Evolutionary conservation across 306 rosid genomes (phyloP).

Genomic region (Sechiopsis laciniata): DNA sequence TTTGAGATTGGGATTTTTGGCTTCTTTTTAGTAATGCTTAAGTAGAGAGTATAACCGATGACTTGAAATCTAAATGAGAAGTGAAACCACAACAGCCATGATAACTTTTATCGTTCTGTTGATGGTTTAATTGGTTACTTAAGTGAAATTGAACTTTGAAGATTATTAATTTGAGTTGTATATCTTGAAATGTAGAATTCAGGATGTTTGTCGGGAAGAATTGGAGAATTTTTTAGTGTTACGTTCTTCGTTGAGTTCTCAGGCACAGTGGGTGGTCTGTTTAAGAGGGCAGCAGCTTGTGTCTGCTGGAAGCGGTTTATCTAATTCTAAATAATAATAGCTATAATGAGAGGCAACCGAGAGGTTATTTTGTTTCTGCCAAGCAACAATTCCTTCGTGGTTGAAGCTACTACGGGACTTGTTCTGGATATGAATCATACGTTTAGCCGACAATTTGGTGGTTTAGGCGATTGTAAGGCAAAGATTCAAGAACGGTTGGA

Average conservation of each 20-base stretch:
- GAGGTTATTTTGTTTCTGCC: background rate
- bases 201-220: background rate
- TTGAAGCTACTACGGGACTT: background rate
- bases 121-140: conserved; percentile 1
- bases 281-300: background rate
- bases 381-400: background rate
- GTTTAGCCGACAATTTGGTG: conserved; percentile 3
- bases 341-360: background rate
- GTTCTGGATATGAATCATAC: background rate
- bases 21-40: background rate
- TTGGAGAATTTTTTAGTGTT: background rate
- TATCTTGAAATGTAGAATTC: conserved; percentile 1
- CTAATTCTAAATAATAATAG: background rate
- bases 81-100: background rate
- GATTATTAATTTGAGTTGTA: background rate
- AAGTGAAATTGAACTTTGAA: background rate
- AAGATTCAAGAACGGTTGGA: background rate
- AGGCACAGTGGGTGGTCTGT: background rate
- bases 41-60: background rate
- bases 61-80: background rate
- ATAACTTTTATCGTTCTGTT: background rate
- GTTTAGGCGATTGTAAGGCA: conserved; percentile 4
- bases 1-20: background rate
- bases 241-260: background rate
- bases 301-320: background rate